Evolutionary conservation across 2,329 filamentous ascomycete genomes (phyloP), one percentile per base, ranked within the genome.

Genomic region (Fusarium sp.): DNA sequence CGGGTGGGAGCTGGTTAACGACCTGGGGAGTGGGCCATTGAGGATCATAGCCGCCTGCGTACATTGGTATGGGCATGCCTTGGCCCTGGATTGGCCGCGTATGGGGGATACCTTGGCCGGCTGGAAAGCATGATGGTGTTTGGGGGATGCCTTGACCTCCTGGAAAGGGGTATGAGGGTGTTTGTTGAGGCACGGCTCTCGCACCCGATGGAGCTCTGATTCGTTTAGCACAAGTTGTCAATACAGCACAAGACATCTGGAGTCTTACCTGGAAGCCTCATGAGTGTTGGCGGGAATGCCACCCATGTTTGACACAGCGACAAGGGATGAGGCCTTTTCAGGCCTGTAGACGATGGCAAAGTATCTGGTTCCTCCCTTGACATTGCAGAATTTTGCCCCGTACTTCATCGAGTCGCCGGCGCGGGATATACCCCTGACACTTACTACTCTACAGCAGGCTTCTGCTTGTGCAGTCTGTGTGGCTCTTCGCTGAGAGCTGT

Each of bases 321-420:
- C 58, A 20, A 60, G 32, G 9, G 66, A 70, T 3, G 50, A 25
- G 37, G 35, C 43, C 4, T 69, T 52, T 5, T 54, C n/a, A 6
- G 48, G 43, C 1, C 59, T 43, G 20, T 65, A 70, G n/a, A 65
- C n/a, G 5, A 65, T 65, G 2, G 35, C 52, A 32, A 69, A 70
- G 20, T 70, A 70, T 14, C 43, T 16, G 11, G 43, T 18, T 2
- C 52, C 54, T 39, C 9, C 20, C 35, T 23, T 43, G 10, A 61
- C 16, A 41, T 59, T 25, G 23, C 25, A 5, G 23, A 59, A 59
- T 11, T 18, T 41, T 11, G 34, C 56, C 4, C 7, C 14, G 4
- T 59, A 41, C 34, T n/a, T 25, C 16, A 41, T 23, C 35, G 56
- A 59, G 16, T 37, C n/a, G 14, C 14, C 27, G 25, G 18, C 45